A percentile compares a stretch with the other conserved stretches of the same genome.
These are phyloP conservation scores for Tetrastigma voinierianum DNA, from an alignment of 164 flowering plant genomes.

Conservation along the genomic window DNA sequence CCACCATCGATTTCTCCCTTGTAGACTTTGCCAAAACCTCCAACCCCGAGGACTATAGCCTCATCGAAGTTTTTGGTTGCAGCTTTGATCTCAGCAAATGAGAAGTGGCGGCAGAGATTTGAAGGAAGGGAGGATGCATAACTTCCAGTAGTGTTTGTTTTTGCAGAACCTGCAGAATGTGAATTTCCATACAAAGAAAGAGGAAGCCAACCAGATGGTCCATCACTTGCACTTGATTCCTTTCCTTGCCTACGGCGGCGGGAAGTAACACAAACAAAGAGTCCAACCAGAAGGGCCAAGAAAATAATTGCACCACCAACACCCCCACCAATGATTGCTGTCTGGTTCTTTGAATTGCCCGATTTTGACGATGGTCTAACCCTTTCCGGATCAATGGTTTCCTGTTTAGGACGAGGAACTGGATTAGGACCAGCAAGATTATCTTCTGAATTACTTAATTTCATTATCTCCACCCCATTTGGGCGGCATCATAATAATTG, in stretches of 20 bases:
- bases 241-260: conserved; percentile 45
- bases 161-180: conserved; percentile 69
- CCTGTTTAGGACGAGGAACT: conserved; percentile 36
- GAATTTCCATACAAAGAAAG: conserved; percentile 76
- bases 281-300: conserved; percentile 38
- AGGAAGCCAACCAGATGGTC: conserved; percentile 81
- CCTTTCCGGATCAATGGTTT: conserved; percentile 18
- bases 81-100: conserved; percentile 71
- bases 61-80: conserved; percentile 81
- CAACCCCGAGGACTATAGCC: conserved; percentile 59
- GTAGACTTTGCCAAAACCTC: conserved; percentile 87
- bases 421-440: conserved; percentile 69
- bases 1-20: conserved; percentile 77
- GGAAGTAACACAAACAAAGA: conserved; percentile 33
- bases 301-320: conserved; percentile 41
- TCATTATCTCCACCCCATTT: conserved; percentile 70
- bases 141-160: conserved; percentile 75
- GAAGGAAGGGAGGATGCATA: conserved; percentile 69
- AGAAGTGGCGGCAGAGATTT: conserved; percentile 78
- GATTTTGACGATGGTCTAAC: conserved; percentile 12
- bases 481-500: conserved; percentile 46
- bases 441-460: conserved; percentile 37
- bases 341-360: conserved; percentile 23
- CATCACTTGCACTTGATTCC: conserved; percentile 58
- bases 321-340: conserved; percentile 47